A percentile compares a stretch with the other conserved stretches of the same genome.
These are phyloP conservation scores for Collybia sordida DNA, from an alignment of 768 basidiomycete genomes.

Conservation along the genomic window DNA sequence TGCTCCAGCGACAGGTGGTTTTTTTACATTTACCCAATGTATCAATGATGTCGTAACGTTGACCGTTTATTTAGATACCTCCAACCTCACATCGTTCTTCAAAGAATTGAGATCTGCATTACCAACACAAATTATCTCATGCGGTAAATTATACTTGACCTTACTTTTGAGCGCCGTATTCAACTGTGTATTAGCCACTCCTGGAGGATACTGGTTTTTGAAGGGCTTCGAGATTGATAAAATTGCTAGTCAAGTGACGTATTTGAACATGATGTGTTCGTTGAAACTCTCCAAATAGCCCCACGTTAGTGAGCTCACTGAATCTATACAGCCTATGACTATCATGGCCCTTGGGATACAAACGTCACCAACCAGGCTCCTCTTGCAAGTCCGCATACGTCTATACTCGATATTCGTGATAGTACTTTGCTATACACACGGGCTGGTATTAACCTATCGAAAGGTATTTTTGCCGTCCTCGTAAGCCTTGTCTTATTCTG, in stretches of 20 bases:
- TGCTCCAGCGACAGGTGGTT: slow-evolving; percentile 6
- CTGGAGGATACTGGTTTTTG: too few species aligned
- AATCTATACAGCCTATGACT: slow-evolving; percentile 14
- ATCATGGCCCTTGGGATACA: slow-evolving; percentile 23
- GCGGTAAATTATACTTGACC: background rate
- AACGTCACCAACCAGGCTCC: slow-evolving; percentile 16
- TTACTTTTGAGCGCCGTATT: background rate
- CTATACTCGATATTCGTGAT: slow-evolving; percentile 17
- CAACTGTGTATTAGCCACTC: too few species aligned
- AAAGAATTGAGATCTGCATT: too few species aligned
- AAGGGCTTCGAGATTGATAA: slow-evolving; percentile 23
- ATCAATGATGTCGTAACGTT: too few species aligned
- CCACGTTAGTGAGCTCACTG: background rate
- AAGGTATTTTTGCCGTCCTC: slow-evolving; percentile 8
- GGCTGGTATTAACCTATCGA: slow-evolving; percentile 17
- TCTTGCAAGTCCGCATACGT: slow-evolving; percentile 21
- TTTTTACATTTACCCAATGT: slow-evolving; percentile 20
- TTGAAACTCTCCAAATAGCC: background rate
- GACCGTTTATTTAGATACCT: too few species aligned
- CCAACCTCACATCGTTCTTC: too few species aligned
- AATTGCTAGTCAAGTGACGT: slow-evolving; percentile 12
- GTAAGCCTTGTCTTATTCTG: background rate
- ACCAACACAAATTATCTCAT: too few species aligned
- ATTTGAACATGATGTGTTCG: slow-evolving; percentile 23
- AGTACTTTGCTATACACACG: slow-evolving; percentile 16